Percentiles rank a stretch among this genome's conserved stretches.
phyloP scores from a whole-genome alignment of 768 basidiomycete genomes.

The Mycena kentingensis region DNA sequence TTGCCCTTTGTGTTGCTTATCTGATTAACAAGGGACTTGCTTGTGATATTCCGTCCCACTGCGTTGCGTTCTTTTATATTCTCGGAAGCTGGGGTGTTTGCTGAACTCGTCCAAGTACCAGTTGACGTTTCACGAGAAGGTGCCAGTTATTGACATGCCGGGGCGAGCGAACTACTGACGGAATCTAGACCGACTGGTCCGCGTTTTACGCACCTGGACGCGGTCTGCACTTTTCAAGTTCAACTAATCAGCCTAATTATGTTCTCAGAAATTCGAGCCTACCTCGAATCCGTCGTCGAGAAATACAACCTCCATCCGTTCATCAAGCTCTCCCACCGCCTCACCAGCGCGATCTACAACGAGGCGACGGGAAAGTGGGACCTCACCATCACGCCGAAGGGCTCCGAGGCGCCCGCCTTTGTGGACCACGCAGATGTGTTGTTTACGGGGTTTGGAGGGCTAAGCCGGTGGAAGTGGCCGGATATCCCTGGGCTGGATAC shows the following conservation, averaged over 20 bases:
- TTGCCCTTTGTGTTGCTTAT: background rate
- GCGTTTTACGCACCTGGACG: slow-evolving; percentile 59
- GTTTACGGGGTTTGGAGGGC: slow-evolving; percentile 52
- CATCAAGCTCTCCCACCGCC: slow-evolving; percentile 57
- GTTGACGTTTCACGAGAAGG: slow-evolving; percentile 57
- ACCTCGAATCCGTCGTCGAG: slow-evolving; percentile 55
- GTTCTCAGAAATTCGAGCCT: slow-evolving; percentile 47
- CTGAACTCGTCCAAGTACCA: slow-evolving; percentile 47
- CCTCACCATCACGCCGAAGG: slow-evolving; percentile 43
- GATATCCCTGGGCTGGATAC: slow-evolving; percentile 57
- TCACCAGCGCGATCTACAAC: slow-evolving; percentile 53
- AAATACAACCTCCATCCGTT: slow-evolving; percentile 56
- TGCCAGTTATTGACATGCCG: slow-evolving; percentile 10
- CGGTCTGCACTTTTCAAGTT: slow-evolving; percentile 23
- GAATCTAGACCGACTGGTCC: slow-evolving; percentile 55
- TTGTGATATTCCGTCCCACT: slow-evolving; percentile 65
- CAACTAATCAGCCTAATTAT: background rate
- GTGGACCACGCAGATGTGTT: slow-evolving; percentile 60
- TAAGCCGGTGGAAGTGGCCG: slow-evolving; percentile 70
- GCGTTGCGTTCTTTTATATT: slow-evolving; percentile 34
- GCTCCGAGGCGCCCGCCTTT: slow-evolving; percentile 46
- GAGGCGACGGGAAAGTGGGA: slow-evolving; percentile 58
- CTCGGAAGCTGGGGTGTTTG: background rate
- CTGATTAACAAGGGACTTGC: slow-evolving; percentile 50
- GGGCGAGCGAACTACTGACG: background rate